Percentiles rank a stretch among this genome's conserved stretches.
Conservation (phyloP, 371 early-diverging fungal species). For the Mucor indicus region DNA sequence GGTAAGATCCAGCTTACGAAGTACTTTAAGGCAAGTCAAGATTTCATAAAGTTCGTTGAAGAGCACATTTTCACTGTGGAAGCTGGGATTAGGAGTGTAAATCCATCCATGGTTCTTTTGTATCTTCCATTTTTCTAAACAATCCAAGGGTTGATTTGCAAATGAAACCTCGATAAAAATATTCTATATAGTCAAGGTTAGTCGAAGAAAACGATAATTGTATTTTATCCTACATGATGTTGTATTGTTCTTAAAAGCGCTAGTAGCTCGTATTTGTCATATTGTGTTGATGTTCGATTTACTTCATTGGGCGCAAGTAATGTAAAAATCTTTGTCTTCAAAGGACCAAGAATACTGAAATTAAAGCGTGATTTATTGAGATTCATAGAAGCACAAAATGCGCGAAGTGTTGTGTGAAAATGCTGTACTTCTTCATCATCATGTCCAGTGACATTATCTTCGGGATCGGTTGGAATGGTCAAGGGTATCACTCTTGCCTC, state of each 20-base stretch:
- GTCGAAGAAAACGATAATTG: neutral
- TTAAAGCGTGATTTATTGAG: slow-evolving; percentile 34
- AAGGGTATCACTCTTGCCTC: slow-evolving; percentile 4
- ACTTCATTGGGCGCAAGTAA: slow-evolving; percentile 31
- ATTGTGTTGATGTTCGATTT: slow-evolving; percentile 12
- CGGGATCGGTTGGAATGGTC: slow-evolving; percentile 4
- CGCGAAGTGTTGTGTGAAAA: slow-evolving; percentile 24
- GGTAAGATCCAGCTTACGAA: slow-evolving; percentile 31
- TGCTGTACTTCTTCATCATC: slow-evolving; percentile 7
- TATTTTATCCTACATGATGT: slow-evolving; percentile 25
- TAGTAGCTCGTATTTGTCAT: slow-evolving; percentile 35
- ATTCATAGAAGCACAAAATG: slow-evolving; percentile 41
- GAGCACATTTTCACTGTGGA: slow-evolving; percentile 17
- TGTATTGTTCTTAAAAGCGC: slow-evolving; percentile 30
- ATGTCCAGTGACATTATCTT: slow-evolving; percentile 12
- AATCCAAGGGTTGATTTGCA: slow-evolving; percentile 20
- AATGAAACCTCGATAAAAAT: slow-evolving; percentile 28
- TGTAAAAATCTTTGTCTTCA: slow-evolving; percentile 13
- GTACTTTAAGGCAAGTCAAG: slow-evolving; percentile 11
- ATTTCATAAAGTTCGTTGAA: slow-evolving; percentile 29
- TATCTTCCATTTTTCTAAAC: slow-evolving; percentile 27
- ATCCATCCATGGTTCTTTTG: slow-evolving; percentile 33
- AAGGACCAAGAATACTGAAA: slow-evolving; percentile 11
- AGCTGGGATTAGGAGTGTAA: neutral
- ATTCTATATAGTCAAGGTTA: slow-evolving; percentile 13